Evolutionary conservation across 208 protist species (phyloP).

Genomic region (Blechomonas ayalai): DNA sequence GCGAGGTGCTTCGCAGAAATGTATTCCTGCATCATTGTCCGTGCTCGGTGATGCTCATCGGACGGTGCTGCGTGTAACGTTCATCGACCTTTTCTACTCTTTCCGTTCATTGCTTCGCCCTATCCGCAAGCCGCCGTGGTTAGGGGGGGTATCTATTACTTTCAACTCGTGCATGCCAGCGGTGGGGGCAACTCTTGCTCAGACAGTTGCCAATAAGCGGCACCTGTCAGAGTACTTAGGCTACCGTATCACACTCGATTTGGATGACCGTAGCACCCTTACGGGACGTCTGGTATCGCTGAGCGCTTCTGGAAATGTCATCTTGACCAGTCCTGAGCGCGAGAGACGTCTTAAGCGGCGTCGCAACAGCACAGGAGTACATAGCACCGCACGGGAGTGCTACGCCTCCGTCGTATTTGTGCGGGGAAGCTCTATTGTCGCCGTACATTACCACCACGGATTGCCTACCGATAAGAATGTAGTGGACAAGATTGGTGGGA

Average conservation of each 20-base stretch:
- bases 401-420: slow-evolving; percentile 74
- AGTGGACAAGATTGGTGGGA: slow-evolving; percentile 38
- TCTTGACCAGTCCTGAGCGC: slow-evolving; percentile 72
- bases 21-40: no score
- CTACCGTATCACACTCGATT: slow-evolving; percentile 48
- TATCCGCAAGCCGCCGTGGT: no score
- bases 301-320: slow-evolving; percentile 51
- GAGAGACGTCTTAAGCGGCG: slow-evolving; percentile 37
- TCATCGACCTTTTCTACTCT: no score
- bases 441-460: slow-evolving; percentile 49
- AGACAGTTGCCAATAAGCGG: slow-evolving; percentile 20
- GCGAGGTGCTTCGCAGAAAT: no score
- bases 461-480: slow-evolving; percentile 61
- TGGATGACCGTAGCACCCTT: slow-evolving; percentile 67
- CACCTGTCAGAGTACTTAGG: slow-evolving; percentile 50
- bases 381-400: slow-evolving; percentile 31
- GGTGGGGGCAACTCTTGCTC: not conserved
- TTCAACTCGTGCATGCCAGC: no score
- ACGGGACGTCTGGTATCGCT: slow-evolving; percentile 69
- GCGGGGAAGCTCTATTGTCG: slow-evolving; percentile 46
- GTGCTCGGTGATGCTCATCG: no score
- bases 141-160: no score
- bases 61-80: no score
- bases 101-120: no score
- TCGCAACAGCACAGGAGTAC: slow-evolving; percentile 8